Evolutionary conservation across 495 filamentous ascomycete genomes (phyloP), one percentile per base, ranked within the genome.

Genomic region (Lasiosphaeria miniovina): DNA sequence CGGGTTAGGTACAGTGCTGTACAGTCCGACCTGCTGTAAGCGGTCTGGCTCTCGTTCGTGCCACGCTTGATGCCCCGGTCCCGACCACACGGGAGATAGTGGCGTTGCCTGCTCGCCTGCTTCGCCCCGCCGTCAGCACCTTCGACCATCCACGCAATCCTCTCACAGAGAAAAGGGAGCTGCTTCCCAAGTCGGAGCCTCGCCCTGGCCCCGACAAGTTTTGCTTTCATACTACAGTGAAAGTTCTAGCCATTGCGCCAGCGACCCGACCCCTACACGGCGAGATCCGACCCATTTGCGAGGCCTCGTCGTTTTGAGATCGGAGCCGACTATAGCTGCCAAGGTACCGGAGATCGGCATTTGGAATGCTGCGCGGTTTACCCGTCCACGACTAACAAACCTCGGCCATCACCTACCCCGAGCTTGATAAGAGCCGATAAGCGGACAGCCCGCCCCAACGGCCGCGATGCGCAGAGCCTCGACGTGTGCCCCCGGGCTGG

Each of bases 391-490:
- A 10, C 32, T 17, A 35, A 38, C 17, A 5, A 0, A 43, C 57
- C 31, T 53, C 52, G 43, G 14, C 24, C 15, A 55, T 35, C 36
- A 33, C 4, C 32, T 45, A 17, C 24, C 14, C 12, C 32, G 17
- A 24, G 60, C n/a, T n/a, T n/a, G n/a, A 66, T 63, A 66, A 61
- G 54, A 55, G 36, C 34, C 57, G 64, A 62, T 58, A 62, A 56
- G 51, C 57, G 40, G 36, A 52, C 35, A 57, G 15, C 43, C 59
- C 45, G 57, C 52, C 38, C 48, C 32, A 38, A 55, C 62, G 14
- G 55, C 54, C 60, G 61, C 61, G 24, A 79, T 78, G 77, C 66
- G 63, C 61, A 61, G 60, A 51, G 36, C 68, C 50, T 63, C 65
- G 68, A 56, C 54, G 32, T 68, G 65, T 55, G 66, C 66, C 52